Evolutionary conservation across 2,329 filamentous ascomycete species (phyloP), one percentile per base, ranked within the genome.

Genomic region (Claviceps pusilla): DNA sequence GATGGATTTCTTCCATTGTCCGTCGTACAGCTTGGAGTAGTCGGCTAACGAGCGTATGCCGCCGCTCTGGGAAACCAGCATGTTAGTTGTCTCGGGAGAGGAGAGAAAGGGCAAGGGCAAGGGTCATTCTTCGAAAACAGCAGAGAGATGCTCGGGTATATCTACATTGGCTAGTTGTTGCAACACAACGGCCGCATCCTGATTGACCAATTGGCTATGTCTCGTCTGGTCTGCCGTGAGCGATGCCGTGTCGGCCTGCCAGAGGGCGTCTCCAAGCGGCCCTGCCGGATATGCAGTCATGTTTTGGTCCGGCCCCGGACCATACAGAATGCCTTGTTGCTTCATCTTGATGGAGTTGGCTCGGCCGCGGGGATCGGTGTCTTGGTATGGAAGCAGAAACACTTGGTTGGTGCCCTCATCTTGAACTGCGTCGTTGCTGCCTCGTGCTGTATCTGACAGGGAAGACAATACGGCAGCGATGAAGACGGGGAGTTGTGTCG

Each of bases 21-120:
- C 64, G 14, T 71, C 56, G 57, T 76, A 76, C 1, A 76, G 62
- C 28, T 68, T 61, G 42, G 52, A 55, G 56, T 70, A 74, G 60
- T 73, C 71, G 12, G 66, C 63, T 35, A 69, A 54, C 12, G 62
- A 63, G 33, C 62, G 59, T n/a, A 69, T 55, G 7, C 60, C 61
- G 14, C 63, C 61, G 53, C 60, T 59, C 65, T 67, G 31, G 11
- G 51, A 45, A 45, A 10, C 9, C 42, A 45, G 7, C 2, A 6
- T 10, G 42, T 45, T 11, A 45, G 42, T 45, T 45, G 9, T 10
- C 11, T 9, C 5, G 5, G 35, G 6, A 37, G 35, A 37, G 35
- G 35, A 37, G 35, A 11, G 35, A 37, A 9, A 11, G 37, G 14
- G 39, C 14, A n/a, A 14, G 39, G 7, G 2, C 5, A n/a, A 9